Evolutionary conservation across 1,284 basidiomycete species (phyloP).

Genomic region (Apiotrichum sp.): DNA sequence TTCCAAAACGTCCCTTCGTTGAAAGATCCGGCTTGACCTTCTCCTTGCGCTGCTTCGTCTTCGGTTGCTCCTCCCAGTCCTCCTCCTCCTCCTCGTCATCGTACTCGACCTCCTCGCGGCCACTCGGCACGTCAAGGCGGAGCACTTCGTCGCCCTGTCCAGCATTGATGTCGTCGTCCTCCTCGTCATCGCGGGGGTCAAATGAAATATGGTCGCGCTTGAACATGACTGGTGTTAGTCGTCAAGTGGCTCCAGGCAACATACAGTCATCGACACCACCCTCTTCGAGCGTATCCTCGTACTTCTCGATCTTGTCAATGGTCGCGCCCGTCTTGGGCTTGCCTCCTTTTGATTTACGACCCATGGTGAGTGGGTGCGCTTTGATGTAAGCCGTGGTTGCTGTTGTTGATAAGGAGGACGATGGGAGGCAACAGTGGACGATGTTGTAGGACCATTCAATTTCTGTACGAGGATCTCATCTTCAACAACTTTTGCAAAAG

Average conservation of each 20-base stretch:
- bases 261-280: slow-evolving; percentile 48
- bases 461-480: slow-evolving; percentile 3
- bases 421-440: not conserved
- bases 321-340: slow-evolving; percentile 29
- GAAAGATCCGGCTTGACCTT: slow-evolving; percentile 42
- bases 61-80: slow-evolving; percentile 38
- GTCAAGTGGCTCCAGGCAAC: slow-evolving; percentile 22
- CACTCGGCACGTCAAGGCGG: slow-evolving; percentile 46
- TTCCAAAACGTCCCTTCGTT: slow-evolving; percentile 44
- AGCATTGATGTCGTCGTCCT: slow-evolving; percentile 41
- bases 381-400: not conserved
- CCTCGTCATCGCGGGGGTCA: slow-evolving; percentile 54
- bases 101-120: not conserved
- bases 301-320: slow-evolving; percentile 41
- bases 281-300: slow-evolving; percentile 46
- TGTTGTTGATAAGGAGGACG: not conserved
- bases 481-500: slow-evolving; percentile 13
- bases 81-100: slow-evolving; percentile 47
- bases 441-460: slow-evolving; percentile 1
- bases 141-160: slow-evolving; percentile 62
- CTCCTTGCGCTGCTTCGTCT: slow-evolving; percentile 37
- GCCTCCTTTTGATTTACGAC: slow-evolving; percentile 36
- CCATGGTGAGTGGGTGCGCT: slow-evolving; percentile 5
- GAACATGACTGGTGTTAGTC: slow-evolving; percentile 40
- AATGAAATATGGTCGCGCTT: slow-evolving; percentile 70